Evolutionary conservation across 768 basidiomycete genomes (phyloP), one percentile per base, ranked within the genome.

Genomic region (Kwoniella mangroviensis): DNA sequence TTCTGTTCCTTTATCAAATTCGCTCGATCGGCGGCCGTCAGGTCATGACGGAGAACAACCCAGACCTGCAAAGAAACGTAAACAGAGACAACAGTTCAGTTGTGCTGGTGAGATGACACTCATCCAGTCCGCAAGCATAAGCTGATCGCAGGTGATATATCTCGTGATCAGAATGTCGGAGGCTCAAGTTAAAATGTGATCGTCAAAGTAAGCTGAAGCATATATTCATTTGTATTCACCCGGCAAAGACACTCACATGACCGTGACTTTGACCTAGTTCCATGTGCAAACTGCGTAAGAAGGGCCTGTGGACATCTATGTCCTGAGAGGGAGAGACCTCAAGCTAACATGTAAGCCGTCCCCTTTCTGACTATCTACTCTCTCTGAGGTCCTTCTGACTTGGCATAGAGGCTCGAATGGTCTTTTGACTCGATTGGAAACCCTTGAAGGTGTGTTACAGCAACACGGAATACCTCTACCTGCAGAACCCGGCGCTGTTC

Each of bases 161-260:
- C 12, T 65, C 53, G 19, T 4, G 49, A 28, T 28, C 11, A 73
- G 73, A 73, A 71, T 73, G 73, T 43, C 73, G 73, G 9, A 57
- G 73, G 21, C 56, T 73, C 21, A 73, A 73, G 28, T 54, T 73
- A 6, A 70, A 70, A 28, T 73, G 73, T 52, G 66, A 73, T 65
- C 65, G 73, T 2, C 24, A 71, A 22, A 24, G 60, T 62, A 19
- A 62, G 43, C 7, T 2, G 19, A 2, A 24, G 6, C n/a, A n/a
- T n/a, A n/a, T n/a, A n/a, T 19, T 42, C 5, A 42, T 24, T 7
- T 6, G 6, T 51, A 28, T 28, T 28, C 4, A 28, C 26, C 26
- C 26, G 4, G 26, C 26, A 28, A 2, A 4, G 2, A 28, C 4
- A 2, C 26, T 28, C 26, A 28, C 4, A 4, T 28, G 34, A 42